Evolutionary conservation across 2,329 filamentous ascomycete genomes (phyloP).

Genomic region (Botrytis medusae): DNA sequence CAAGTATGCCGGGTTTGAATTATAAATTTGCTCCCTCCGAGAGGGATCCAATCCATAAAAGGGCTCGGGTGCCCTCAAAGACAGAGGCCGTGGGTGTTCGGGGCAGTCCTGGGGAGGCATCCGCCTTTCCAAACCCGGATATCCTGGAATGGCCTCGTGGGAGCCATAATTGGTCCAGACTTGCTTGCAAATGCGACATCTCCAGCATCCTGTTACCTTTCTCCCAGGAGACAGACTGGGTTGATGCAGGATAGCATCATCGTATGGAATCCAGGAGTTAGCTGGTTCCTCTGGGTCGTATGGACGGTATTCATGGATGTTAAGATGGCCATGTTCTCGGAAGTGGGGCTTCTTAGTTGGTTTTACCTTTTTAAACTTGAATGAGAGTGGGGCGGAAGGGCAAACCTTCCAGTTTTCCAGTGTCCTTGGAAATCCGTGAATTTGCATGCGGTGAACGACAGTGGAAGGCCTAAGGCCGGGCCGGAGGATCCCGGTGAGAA

Average conservation of each 20-base stretch:
- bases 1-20: neutral
- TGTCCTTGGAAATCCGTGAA: neutral
- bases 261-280: neutral
- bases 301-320: neutral
- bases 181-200: neutral
- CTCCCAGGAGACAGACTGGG: neutral
- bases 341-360: neutral
- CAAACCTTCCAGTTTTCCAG: conserved; percentile 4
- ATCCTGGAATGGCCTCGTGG: neutral
- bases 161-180: neutral
- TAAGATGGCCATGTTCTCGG: neutral
- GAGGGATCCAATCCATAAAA: neutral
- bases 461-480: neutral
- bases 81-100: neutral
- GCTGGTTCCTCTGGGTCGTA: neutral
- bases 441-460: neutral
- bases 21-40: neutral
- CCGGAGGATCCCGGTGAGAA: conserved; percentile 1
- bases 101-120: neutral
- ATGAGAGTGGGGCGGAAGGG: neutral
- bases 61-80: neutral
- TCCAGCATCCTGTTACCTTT: neutral
- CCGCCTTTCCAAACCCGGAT: neutral
- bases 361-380: neutral
- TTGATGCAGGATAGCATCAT: conserved; percentile 10